phyloP scores from a whole-genome alignment of 805 yeast genomes.

The Debaryomyces castellii region DNA sequence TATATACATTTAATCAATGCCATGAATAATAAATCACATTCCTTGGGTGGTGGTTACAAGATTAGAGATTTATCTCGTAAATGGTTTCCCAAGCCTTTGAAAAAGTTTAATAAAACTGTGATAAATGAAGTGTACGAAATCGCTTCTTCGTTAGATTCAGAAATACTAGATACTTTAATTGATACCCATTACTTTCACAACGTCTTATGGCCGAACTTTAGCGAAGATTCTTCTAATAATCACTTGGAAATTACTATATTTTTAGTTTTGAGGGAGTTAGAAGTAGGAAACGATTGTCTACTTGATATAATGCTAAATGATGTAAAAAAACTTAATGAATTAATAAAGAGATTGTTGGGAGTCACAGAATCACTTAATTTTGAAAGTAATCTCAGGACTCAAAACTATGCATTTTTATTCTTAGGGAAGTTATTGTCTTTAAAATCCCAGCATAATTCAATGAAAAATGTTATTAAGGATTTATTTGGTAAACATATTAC shows the following conservation, averaged over 20 bases:
- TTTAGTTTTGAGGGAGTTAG: slow-evolving; percentile 15
- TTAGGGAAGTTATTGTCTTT: slow-evolving; percentile 10
- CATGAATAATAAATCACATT: neutral
- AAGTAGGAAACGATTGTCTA: slow-evolving; percentile 6
- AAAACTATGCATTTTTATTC: slow-evolving; percentile 12
- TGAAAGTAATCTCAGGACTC: slow-evolving; percentile 14
- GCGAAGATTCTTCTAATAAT: slow-evolving; percentile 35
- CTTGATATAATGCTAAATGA: slow-evolving; percentile 15
- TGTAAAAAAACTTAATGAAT: slow-evolving; percentile 18
- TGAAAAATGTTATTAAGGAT: slow-evolving; percentile 16
- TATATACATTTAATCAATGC: neutral
- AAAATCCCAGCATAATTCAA: neutral
- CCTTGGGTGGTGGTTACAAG: neutral
- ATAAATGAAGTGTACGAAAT: slow-evolving; percentile 16
- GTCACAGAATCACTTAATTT: slow-evolving; percentile 14
- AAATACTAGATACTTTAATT: slow-evolving; percentile 8
- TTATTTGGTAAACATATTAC: slow-evolving; percentile 33
- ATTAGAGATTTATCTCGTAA: slow-evolving; percentile 8
- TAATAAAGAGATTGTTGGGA: slow-evolving; percentile 28
- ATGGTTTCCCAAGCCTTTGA: slow-evolving; percentile 19
- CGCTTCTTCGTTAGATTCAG: neutral
- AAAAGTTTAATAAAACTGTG: slow-evolving; percentile 13
- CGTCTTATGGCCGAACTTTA: slow-evolving; percentile 43
- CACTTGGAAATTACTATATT: slow-evolving; percentile 36
- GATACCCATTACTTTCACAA: slow-evolving; percentile 21